Base-by-base conservation (phyloP, 2,329 filamentous ascomycete species). In the Ascomycota sp. region DNA sequence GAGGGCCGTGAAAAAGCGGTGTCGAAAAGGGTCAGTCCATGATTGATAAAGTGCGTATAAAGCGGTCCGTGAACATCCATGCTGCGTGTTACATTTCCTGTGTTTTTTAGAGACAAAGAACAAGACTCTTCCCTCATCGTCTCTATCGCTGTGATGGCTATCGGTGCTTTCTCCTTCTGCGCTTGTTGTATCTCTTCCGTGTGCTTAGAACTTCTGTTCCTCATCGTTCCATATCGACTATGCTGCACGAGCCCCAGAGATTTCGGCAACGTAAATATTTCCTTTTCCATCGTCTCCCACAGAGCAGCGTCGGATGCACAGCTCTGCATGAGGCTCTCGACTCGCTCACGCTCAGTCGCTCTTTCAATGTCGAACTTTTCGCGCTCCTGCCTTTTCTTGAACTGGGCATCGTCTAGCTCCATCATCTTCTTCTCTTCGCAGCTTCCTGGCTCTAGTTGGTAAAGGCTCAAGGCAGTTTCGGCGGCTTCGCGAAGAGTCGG, bases 261-360 rank as follows among this genome's bases (percentile, higher is more conserved):
- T 4, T 50, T 44, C 0, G 75, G 62, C 36, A 73, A 50, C 2
- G 61, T 56, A 39, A 83, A 78, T 9, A 83, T 70, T 30, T 81
- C 65, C 4, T 54, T 46, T 35, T 80, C 68, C 44, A 85, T 56
- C 3, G 75, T 48, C 6, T 66, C 47, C 75, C 77, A 83, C 8
- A 82, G 55, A 30, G 69, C 65, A 13, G 61, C 51, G 39, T 85
- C 78, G 1, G 67, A 67, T 33, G 53, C 39, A 12, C 71, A 71
- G 2, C 41, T 45, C 8, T 54, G 48, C 53, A 85, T 64, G 24
- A 66, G 41, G 5, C 39, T 36, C 36, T 67, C 61, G 7, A 81
- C 59, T 8, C 66, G 54, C 19, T 43, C 38, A 28, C 60, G 56
- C 43, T 75, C 69, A 6, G 52, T 39, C 8, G 48, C 43, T 8